Base-by-base conservation (phyloP, 2,329 filamentous ascomycete genomes). In the Saccharata proteae region DNA sequence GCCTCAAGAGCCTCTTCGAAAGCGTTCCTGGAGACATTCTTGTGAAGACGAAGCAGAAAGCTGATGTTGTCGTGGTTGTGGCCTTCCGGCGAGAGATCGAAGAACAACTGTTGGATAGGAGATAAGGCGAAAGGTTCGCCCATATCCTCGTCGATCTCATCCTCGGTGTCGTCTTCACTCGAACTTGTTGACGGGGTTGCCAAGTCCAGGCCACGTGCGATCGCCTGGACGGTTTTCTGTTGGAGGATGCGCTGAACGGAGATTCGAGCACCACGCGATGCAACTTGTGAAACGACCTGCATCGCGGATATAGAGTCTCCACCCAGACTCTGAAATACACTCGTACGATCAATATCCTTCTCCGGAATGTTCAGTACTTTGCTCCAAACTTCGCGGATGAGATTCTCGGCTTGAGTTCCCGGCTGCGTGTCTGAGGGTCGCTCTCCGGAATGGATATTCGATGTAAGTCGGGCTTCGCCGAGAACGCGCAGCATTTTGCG, bases 271-370 rank as follows among this genome's bases (percentile, higher is more conserved):
- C 59, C 60, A 20, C 49, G 45, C 41, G 62, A 63, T 28, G 61
- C 62, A 37, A 59, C 65, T 20, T 61, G 51, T 3, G 58, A 58
- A 35, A 63, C 55, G 22, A 63, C 62, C 28, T 62, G 62, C 57
- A 67, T 66, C 0, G 64, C 62, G 23, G 62, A 62, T 33, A 66
- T 65, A 0, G 61, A 65, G 34, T 67, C 63, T 30, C 63, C 63
- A 19, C 62, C 62, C 2, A 65, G 40, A 8, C 51, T 57, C 4
- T 66, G 40, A 38, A 66, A 67, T n/a, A 53, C 29, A 9, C 52
- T 48, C 31, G 47, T 46, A 14, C 49, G 43, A 47, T 47, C 51
- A 16, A 51, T 38, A 3, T 64, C 54, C 1, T 50, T 19, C 5
- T 21, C 22, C 5, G 20, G 14, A 3, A 30, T 12, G 10, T 21